Evolutionary conservation across 2,329 filamentous ascomycete species (phyloP).

Genomic region (Fusarium decemcellulare): DNA sequence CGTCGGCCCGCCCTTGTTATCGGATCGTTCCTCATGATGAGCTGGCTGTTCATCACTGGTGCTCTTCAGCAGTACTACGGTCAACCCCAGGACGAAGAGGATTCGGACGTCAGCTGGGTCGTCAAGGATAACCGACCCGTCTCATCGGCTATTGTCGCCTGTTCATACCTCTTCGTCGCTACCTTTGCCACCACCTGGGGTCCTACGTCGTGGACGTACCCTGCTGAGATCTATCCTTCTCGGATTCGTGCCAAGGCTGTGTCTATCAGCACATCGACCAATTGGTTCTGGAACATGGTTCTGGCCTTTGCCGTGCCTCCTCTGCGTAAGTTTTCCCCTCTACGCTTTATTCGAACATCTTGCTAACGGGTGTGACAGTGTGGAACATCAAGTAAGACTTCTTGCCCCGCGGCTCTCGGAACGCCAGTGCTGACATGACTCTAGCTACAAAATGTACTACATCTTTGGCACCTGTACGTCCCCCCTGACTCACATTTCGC

Average conservation of each 20-base stretch:
- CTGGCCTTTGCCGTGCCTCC: slow-evolving; percentile 52
- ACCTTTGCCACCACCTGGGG: slow-evolving; percentile 58
- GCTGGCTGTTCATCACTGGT: slow-evolving; percentile 72
- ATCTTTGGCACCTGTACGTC: slow-evolving; percentile 75
- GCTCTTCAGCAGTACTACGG: slow-evolving; percentile 74
- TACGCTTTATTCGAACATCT: neutral
- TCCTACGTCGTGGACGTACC: slow-evolving; percentile 63
- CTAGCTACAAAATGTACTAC: slow-evolving; percentile 74
- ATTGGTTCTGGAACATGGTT: slow-evolving; percentile 53
- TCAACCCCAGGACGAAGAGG: slow-evolving; percentile 55
- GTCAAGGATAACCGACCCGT: slow-evolving; percentile 65
- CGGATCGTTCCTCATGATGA: slow-evolving; percentile 71
- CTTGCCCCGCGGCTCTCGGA: neutral
- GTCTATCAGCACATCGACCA: slow-evolving; percentile 56
- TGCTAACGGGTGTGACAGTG: slow-evolving; percentile 34
- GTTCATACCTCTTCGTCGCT: slow-evolving; percentile 73
- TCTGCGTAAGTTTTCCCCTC: slow-evolving; percentile 62
- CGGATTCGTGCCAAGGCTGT: slow-evolving; percentile 61
- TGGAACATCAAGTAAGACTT: slow-evolving; percentile 63
- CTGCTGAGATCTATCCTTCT: slow-evolving; percentile 61
- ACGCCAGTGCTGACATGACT: neutral
- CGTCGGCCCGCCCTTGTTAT: slow-evolving; percentile 69
- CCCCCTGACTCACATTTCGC: no score
- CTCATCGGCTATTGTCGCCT: slow-evolving; percentile 74
- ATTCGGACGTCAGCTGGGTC: slow-evolving; percentile 70